Percentiles rank a stretch among this genome's conserved stretches.
These are phyloP conservation scores for Kodamaea fungicola DNA, from an alignment of 1,139 yeast species.

Conservation along the genomic window DNA sequence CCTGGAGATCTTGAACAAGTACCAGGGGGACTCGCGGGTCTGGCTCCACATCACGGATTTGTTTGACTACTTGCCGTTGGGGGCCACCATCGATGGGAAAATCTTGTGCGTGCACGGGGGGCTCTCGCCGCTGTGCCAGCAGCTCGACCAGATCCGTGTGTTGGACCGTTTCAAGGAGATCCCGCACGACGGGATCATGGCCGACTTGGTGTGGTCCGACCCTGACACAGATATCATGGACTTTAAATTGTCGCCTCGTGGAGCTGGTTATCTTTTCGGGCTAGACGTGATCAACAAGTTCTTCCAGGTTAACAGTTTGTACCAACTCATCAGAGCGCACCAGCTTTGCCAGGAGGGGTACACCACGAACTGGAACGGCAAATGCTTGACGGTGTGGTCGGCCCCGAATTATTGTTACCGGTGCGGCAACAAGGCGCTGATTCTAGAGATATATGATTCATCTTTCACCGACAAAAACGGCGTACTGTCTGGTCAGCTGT, in stretches of 20 bases:
- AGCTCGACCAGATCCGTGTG: constrained; percentile 84
- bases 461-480: constrained; percentile 25
- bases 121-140: constrained; percentile 87
- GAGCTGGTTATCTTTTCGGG: constrained; percentile 98
- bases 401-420: constrained; percentile 97
- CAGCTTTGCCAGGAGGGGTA: constrained; percentile 96
- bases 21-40: constrained; percentile 69
- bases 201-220: constrained; percentile 97
- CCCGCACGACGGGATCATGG: constrained; percentile 99
- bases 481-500: constrained; percentile 50
- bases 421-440: constrained; percentile 95
- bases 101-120: constrained; percentile 99
- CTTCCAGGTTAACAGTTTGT: constrained; percentile 70
- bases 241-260: constrained; percentile 88
- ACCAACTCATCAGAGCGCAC: constrained; percentile 87
- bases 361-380: constrained; percentile 85
- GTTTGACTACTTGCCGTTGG: constrained; percentile 85
- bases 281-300: constrained; percentile 86
- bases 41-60: constrained; percentile 91
- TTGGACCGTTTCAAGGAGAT: constrained; percentile 90
- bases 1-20: constrained; percentile 88
- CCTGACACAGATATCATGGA: constrained; percentile 87
- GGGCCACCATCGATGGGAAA: constrained; percentile 88
- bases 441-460: constrained; percentile 62
- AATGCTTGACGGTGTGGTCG: constrained; percentile 94